phyloP scores from a whole-genome alignment of 2,329 filamentous ascomycete species.

The Botrytis hyacinthi region DNA sequence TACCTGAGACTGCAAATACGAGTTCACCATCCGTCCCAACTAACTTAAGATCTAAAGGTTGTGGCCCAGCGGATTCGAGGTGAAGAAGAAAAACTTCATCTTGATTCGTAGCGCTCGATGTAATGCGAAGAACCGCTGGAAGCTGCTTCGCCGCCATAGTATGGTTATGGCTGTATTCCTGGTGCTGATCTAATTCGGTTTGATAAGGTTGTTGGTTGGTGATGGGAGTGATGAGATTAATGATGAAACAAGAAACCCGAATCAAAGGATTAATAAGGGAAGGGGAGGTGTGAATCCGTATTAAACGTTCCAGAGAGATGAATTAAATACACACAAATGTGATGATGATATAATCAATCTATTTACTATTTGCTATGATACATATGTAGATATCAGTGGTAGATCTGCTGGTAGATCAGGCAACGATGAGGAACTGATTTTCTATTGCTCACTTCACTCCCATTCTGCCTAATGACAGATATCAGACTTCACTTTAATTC shows the following conservation, averaged over 20 bases:
- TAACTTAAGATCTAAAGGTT: slow-evolving; percentile 61
- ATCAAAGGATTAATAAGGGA: background rate
- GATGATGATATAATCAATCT: background rate
- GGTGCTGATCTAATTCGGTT: background rate
- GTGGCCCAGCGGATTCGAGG: slow-evolving; percentile 50
- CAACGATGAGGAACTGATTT: background rate
- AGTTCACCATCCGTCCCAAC: slow-evolving; percentile 58
- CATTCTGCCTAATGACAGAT: background rate
- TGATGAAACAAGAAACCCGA: slow-evolving; percentile 13
- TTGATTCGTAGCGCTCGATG: slow-evolving; percentile 38
- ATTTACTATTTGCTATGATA: background rate
- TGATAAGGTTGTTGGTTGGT: background rate
- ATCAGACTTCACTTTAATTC: background rate
- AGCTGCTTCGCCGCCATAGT: slow-evolving; percentile 27
- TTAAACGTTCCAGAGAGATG: background rate
- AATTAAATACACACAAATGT: background rate
- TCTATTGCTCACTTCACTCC: background rate
- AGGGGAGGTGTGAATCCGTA: background rate
- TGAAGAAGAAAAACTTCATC: slow-evolving; percentile 60
- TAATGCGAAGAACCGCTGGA: slow-evolving; percentile 53
- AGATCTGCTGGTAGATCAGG: background rate
- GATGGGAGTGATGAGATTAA: background rate
- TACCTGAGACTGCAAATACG: slow-evolving; percentile 35
- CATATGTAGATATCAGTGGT: background rate
- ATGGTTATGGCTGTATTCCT: background rate